Conservation (phyloP, 2,329 filamentous ascomycete species). For the Endoconidiophora polonica region DNA sequence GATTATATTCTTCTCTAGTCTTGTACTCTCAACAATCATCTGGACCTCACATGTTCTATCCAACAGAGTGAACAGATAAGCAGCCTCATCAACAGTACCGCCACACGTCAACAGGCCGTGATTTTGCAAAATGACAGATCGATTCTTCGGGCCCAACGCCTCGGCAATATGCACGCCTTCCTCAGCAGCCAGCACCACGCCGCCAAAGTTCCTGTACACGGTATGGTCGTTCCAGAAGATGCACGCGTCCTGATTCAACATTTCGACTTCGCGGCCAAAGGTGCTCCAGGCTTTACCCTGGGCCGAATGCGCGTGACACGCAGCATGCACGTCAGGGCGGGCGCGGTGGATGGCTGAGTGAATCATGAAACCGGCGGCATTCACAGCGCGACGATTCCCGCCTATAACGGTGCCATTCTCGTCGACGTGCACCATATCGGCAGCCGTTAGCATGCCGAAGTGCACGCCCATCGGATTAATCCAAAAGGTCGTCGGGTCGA, state of each 20-base stretch:
- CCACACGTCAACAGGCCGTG: constrained; percentile 49
- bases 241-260: constrained; percentile 43
- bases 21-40: constrained; percentile 19
- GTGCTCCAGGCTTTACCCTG: constrained; percentile 44
- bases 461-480: constrained; percentile 47
- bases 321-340: constrained; percentile 40
- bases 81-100: constrained; percentile 48
- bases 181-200: constrained; percentile 43
- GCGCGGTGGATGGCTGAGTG: constrained; percentile 44
- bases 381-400: constrained; percentile 38
- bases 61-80: constrained; percentile 39
- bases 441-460: constrained; percentile 43
- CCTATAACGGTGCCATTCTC: constrained; percentile 41
- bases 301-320: constrained; percentile 43
- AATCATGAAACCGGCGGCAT: constrained; percentile 46
- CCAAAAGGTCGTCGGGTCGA: constrained; percentile 43
- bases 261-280: constrained; percentile 40
- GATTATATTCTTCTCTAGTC: constrained; percentile 18
- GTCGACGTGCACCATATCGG: constrained; percentile 46
- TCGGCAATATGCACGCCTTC: constrained; percentile 42
- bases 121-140: constrained; percentile 42
- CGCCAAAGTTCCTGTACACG: constrained; percentile 44
- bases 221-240: constrained; percentile 41
- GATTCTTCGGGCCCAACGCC: constrained; percentile 35
- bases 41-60: constrained; percentile 22